Conservation (phyloP, 495 filamentous ascomycete genomes). For the Neurospora pannonica region DNA sequence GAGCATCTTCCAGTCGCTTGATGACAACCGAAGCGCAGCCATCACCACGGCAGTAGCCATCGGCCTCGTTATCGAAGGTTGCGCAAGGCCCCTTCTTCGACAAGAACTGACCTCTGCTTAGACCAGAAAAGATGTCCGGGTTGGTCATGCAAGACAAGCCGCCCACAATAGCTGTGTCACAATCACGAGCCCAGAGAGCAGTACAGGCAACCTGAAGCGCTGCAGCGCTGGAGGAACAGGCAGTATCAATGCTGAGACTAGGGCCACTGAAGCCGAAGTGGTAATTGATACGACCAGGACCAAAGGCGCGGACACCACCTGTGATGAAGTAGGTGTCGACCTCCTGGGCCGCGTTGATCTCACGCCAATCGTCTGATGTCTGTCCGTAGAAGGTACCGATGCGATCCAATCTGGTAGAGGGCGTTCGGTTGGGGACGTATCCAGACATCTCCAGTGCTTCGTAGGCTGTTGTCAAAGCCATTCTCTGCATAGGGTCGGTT, state of each 20-base stretch:
- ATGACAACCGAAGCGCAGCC: constrained; percentile 61
- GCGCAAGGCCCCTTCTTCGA: constrained; percentile 73
- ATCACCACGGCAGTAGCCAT: constrained; percentile 73
- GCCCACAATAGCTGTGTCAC: constrained; percentile 76
- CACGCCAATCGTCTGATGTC: constrained; percentile 86
- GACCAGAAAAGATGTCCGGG: constrained; percentile 75
- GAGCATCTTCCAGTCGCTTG: constrained; percentile 66
- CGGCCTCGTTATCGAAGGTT: constrained; percentile 65
- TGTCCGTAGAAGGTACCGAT: constrained; percentile 91
- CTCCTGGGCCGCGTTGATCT: constrained; percentile 82
- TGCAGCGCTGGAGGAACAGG: constrained; percentile 78
- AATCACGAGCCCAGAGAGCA: constrained; percentile 70
- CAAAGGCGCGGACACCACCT: constrained; percentile 79
- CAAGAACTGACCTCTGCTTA: constrained; percentile 75
- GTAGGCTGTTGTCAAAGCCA: constrained; percentile 76
- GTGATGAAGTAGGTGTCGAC: constrained; percentile 93
- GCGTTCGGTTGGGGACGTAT: constrained; percentile 77
- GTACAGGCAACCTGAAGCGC: constrained; percentile 80
- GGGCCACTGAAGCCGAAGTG: constrained; percentile 85
- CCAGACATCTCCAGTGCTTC: constrained; percentile 89
- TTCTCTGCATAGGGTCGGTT: constrained; percentile 81
- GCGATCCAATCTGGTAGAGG: constrained; percentile 71
- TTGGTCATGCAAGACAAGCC: constrained; percentile 74
- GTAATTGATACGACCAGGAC: constrained; percentile 76
- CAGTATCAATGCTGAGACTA: constrained; percentile 79